Evolutionary conservation across 1,284 basidiomycete genomes (phyloP).

Genomic region (Cystobasidiaceae sp.): DNA sequence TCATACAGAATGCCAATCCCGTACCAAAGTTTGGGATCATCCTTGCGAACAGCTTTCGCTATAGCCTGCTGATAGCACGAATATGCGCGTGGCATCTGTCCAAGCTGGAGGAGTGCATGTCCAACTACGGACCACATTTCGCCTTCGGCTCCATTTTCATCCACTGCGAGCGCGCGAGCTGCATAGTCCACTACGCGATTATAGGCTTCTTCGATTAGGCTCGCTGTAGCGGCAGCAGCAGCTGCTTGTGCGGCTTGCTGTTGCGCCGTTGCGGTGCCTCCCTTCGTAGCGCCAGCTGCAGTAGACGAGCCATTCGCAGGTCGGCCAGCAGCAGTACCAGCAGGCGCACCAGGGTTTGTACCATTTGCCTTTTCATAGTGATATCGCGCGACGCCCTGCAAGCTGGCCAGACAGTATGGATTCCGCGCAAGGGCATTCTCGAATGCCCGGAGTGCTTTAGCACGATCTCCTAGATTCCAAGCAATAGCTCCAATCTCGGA

Average conservation of each 20-base stretch:
- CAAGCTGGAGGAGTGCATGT: constrained; percentile 72
- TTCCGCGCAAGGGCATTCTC: constrained; percentile 89
- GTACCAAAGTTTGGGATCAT: constrained; percentile 99
- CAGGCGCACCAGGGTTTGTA: constrained; percentile 41
- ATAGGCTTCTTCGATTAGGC: constrained; percentile 2
- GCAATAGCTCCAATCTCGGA: constrained; percentile 30
- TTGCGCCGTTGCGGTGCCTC: background rate
- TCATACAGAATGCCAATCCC: constrained; percentile 99
- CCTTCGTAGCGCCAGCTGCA: background rate
- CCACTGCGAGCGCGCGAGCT: background rate
- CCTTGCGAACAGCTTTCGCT: constrained; percentile 65
- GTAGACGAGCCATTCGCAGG: background rate
- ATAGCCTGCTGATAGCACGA: constrained; percentile 97
- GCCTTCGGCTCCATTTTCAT: constrained; percentile 31
- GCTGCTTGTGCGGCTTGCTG: background rate
- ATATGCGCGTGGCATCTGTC: constrained; percentile 97
- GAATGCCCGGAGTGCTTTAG: constrained; percentile 81
- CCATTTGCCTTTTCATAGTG: constrained; percentile 55
- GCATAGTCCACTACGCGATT: constrained; percentile 3
- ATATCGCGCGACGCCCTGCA: constrained; percentile 74
- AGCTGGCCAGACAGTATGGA: constrained; percentile 73
- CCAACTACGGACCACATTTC: constrained; percentile 43
- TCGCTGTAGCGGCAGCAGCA: too few species aligned
- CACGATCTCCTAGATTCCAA: constrained; percentile 43
- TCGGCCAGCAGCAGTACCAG: constrained; percentile 13